Evolutionary conservation across 108 stramenopile genomes (phyloP).

Genomic region (Poteriospumella lacustris): DNA sequence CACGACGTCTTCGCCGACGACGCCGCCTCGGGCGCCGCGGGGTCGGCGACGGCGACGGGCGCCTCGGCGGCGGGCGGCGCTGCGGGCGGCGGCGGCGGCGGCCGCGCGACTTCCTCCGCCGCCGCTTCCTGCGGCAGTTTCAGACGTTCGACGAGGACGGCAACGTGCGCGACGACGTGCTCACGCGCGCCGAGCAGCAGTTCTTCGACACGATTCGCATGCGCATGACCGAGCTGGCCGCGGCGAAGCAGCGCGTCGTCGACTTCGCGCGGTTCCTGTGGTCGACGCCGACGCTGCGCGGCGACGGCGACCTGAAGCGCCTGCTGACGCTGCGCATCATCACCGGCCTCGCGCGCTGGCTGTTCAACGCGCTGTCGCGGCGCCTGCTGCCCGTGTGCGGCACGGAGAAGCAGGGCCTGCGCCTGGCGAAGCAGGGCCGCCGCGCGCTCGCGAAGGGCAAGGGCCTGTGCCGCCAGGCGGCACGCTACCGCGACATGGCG

Average conservation of each 20-base stretch:
- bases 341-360: conserved; percentile 10
- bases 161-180: neutral
- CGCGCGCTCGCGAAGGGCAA: neutral
- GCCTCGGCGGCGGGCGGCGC: too few relatives aligned
- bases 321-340: neutral
- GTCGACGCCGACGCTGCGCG: neutral
- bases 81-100: too few relatives aligned
- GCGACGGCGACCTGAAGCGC: neutral
- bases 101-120: too few relatives aligned
- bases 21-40: too few relatives aligned
- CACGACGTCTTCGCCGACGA: too few relatives aligned
- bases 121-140: too few relatives aligned
- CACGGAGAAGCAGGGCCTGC: neutral
- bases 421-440: neutral
- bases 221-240: neutral
- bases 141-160: too few relatives aligned
- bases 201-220: conserved; percentile 21
- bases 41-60: too few relatives aligned
- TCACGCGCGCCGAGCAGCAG: neutral
- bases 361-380: neutral
- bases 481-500: neutral
- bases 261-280: conserved; percentile 11
- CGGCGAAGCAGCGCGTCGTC: neutral
- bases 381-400: neutral
- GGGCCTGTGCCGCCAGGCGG: neutral